Evolutionary conservation across 2,329 filamentous ascomycete genomes (phyloP).

Genomic region (Orbilia brochopaga): DNA sequence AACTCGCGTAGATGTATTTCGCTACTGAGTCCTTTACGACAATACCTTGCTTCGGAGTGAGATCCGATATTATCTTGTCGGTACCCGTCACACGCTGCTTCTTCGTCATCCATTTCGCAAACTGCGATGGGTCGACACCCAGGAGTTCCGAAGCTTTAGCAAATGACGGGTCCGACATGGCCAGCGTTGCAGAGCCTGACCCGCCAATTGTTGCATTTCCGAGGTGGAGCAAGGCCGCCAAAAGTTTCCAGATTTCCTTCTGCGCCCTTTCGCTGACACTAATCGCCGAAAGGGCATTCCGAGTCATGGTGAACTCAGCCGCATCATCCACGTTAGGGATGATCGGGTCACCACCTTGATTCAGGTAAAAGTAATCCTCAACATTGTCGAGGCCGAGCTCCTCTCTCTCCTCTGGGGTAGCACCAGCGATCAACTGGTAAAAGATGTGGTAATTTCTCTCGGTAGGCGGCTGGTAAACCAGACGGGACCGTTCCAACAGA

Average conservation of each 20-base stretch:
- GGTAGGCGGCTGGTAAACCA: constrained; percentile 96
- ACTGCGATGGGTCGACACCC: constrained; percentile 82
- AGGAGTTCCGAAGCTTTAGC: constrained; percentile 81
- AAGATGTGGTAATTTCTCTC: constrained; percentile 99
- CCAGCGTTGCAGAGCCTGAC: constrained; percentile 83
- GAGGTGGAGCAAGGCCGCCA: constrained; percentile 89
- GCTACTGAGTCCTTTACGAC: constrained; percentile 97
- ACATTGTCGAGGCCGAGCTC: constrained; percentile 79
- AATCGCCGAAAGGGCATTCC: constrained; percentile 83
- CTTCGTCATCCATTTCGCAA: constrained; percentile 98
- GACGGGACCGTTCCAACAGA: constrained; percentile 87
- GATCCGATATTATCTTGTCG: constrained; percentile 95
- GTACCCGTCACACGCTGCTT: constrained; percentile 96
- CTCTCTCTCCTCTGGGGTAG: constrained; percentile 80
- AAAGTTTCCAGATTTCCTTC: constrained; percentile 81
- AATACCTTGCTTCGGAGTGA: constrained; percentile 88
- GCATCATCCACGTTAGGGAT: constrained; percentile 97
- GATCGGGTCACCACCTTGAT: constrained; percentile 86
- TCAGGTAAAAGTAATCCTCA: constrained; percentile 93
- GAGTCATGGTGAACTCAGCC: constrained; percentile 87
- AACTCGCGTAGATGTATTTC: constrained; percentile 96
- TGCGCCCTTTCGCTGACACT: constrained; percentile 79
- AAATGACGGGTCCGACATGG: constrained; percentile 79
- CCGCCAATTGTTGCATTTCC: constrained; percentile 96
- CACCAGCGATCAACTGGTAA: constrained; percentile 93